Evolutionary conservation across 768 basidiomycete species (phyloP), one percentile per base, ranked within the genome.

Genomic region (Pleurotus pulmonarius): DNA sequence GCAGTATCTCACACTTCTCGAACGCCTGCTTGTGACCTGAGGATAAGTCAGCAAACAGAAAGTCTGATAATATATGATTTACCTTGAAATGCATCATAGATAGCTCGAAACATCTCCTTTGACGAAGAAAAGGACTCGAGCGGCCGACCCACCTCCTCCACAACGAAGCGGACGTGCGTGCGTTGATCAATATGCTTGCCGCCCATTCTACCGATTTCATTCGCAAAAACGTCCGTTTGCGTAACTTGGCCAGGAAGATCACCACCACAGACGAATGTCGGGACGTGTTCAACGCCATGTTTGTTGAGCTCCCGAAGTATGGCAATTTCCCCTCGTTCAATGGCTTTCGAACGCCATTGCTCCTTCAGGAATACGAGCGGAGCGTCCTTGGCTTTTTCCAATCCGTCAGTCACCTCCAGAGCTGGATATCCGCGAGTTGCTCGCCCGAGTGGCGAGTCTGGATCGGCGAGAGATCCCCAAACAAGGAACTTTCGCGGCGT

Each of bases 331-430:
- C 20, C 20, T 20, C 20, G 20, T 20, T 20, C 20, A 3, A 20
- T 20, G 3, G 20, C 20, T 20, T 20, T 20, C 20, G 20, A 20
- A 20, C 20, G 56, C 68, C 70, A 71, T 2, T 38, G 57, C 24
- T 71, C 70, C 51, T 71, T 71, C 16, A 71, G 46, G 44, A 67
- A 66, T 16, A 64, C 62, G 6, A 58, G 48, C 22, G 55, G 24
- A 12, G 58, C 29, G 20, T 29, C 29, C 29, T 55, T 8, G 46
- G 56, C 48, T 1, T 49, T 48, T 24, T 20, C 2, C 18, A 48
- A 26, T 8, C 29, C 29, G 9, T 34, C 29, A 34, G 29, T 34
- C 1, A 47, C 18, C 13, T 65, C 65, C 18, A 58, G 56, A 4
- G 61, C 65, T 11, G 59, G 57, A n/a, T 58, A 60, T 8, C 55